These are phyloP conservation scores for Tetrahymena thermophila DNA, from an alignment of 73 alveolate genomes.

Conservation along the genomic window DNA sequence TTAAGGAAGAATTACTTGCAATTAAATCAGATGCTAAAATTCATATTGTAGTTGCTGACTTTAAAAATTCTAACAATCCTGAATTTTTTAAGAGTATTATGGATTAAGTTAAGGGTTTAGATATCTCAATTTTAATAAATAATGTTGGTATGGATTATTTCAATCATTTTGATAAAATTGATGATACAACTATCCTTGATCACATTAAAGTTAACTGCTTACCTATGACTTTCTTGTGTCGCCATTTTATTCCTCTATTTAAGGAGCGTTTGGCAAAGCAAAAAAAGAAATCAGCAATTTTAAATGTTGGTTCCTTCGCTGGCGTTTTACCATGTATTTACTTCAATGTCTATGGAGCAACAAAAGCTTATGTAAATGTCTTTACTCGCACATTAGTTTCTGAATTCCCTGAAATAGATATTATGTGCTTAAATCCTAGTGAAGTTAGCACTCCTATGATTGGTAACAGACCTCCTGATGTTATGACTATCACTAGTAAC, in stretches of 20 bases:
- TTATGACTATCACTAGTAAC: slow-evolving; percentile 3
- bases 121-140: slow-evolving; percentile 11
- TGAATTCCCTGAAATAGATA: not conserved
- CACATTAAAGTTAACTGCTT: slow-evolving; percentile 8
- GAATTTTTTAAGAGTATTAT: slow-evolving; percentile 3
- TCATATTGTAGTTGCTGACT: slow-evolving; percentile 19
- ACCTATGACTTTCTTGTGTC: slow-evolving; percentile 12
- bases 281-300: slow-evolving; percentile 22
- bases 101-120: not conserved
- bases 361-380: slow-evolving; percentile 5
- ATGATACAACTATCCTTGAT: slow-evolving; percentile 9
- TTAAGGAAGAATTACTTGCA: not conserved
- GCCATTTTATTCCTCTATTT: slow-evolving; percentile 3
- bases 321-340: slow-evolving; percentile 21
- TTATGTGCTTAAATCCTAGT: not conserved
- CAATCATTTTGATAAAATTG: not conserved
- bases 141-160: slow-evolving; percentile 37
- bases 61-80: slow-evolving; percentile 4
- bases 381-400: not conserved
- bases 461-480: slow-evolving; percentile 16
- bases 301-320: slow-evolving; percentile 33
- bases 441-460: slow-evolving; percentile 17
- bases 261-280: not conserved
- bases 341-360: slow-evolving; percentile 3
- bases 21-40: not conserved